These are phyloP conservation scores for Aureobasidium leucospermi DNA, from an alignment of 2,329 filamentous ascomycete genomes.

Conservation along the genomic window DNA sequence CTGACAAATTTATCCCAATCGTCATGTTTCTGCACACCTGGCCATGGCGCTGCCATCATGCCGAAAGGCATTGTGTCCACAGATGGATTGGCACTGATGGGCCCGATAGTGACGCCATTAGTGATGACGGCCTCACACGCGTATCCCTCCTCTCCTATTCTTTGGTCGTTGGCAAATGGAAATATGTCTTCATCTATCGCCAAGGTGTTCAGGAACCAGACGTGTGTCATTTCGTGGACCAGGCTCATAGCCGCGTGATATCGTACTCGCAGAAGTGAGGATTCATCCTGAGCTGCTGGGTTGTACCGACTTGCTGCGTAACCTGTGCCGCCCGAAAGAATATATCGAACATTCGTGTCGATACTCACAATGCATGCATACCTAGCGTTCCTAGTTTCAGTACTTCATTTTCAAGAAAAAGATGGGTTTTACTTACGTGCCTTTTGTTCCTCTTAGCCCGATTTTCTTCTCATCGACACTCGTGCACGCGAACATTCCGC, in stretches of 20 bases:
- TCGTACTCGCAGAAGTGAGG: neutral
- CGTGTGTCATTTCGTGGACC: neutral
- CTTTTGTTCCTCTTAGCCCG: no score
- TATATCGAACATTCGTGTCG: no score
- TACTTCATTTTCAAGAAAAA: no score
- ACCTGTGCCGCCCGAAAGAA: no score
- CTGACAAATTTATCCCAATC: neutral
- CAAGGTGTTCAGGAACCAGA: neutral
- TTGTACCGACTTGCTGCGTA: neutral
- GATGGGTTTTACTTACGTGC: no score
- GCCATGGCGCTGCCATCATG: neutral
- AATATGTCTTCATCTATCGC: neutral
- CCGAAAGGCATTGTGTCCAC: neutral
- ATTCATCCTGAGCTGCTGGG: neutral
- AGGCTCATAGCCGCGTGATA: neutral
- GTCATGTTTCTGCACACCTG: neutral
- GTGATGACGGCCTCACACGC: neutral
- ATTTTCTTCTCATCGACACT: no score
- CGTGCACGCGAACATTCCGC: no score
- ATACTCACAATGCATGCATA: no score
- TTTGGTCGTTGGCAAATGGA: neutral
- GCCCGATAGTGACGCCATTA: neutral
- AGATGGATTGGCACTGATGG: neutral
- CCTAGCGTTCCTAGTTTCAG: no score
- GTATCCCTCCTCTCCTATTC: neutral